phyloP scores from a whole-genome alignment of 106 monocot genomes.

The Phalaenopsis aphrodite region DNA sequence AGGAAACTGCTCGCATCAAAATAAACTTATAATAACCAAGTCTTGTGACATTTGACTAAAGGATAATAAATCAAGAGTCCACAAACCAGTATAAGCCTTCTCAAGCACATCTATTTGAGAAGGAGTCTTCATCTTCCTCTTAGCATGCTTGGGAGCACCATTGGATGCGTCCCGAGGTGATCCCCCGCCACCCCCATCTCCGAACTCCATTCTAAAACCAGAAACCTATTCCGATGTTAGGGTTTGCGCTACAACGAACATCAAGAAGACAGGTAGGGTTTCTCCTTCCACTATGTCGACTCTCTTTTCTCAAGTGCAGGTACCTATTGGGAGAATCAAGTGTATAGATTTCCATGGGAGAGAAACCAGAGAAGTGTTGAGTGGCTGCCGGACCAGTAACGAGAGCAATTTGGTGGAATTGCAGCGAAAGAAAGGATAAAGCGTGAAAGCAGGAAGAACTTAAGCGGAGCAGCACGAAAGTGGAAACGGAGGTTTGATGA shows the following conservation, averaged over 20 bases:
- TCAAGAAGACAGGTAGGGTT: background rate
- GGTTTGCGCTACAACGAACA: background rate
- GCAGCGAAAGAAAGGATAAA: background rate
- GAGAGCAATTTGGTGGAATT: background rate
- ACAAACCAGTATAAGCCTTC: background rate
- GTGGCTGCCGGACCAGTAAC: background rate
- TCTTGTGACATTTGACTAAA: background rate
- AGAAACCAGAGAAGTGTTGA: background rate
- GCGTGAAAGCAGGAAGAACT: background rate
- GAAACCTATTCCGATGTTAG: background rate
- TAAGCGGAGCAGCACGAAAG: background rate
- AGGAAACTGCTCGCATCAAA: conserved; percentile 3
- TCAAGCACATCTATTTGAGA: background rate
- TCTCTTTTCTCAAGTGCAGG: conserved; percentile 4
- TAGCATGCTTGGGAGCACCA: background rate
- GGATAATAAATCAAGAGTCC: background rate
- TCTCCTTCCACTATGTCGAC: background rate
- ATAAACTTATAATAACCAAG: background rate
- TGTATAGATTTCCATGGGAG: background rate
- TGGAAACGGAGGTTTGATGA: background rate
- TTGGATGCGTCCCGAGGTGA: background rate
- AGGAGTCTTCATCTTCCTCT: conserved; percentile 8
- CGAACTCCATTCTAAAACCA: background rate
- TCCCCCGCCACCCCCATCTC: background rate
- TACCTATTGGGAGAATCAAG: background rate